Conservation (phyloP, 78 protist species). For the Protostelium mycophagum region DNA sequence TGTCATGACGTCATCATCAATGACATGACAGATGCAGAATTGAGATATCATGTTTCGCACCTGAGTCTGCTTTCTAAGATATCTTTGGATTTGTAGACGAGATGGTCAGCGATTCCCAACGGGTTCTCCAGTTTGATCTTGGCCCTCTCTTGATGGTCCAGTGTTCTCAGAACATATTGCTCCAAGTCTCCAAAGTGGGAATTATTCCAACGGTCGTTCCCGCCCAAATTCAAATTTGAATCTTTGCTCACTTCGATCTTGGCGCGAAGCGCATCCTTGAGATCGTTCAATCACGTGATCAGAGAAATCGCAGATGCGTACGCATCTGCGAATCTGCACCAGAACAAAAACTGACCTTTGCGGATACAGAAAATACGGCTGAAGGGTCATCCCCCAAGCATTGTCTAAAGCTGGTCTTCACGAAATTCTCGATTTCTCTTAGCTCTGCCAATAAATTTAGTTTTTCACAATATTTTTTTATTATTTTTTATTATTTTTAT, state of each 20-base stretch:
- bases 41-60: not conserved
- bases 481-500: too few relatives aligned
- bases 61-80: conserved; percentile 8
- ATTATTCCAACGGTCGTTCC: conserved; percentile 12
- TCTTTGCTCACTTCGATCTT: conserved; percentile 7
- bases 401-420: conserved; percentile 28
- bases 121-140: conserved; percentile 58
- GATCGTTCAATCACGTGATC: too few relatives aligned
- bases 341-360: too few relatives aligned
- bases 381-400: conserved; percentile 34
- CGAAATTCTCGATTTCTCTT: conserved; percentile 34
- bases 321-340: too few relatives aligned
- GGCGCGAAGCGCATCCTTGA: conserved; percentile 53
- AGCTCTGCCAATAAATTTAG: conserved; percentile 24
- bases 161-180: conserved; percentile 33
- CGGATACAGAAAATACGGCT: conserved; percentile 36
- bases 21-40: not conserved
- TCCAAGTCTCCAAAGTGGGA: conserved; percentile 47
- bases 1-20: too few relatives aligned
- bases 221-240: not conserved
- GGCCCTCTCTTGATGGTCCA: conserved; percentile 39
- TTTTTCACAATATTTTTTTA: too few relatives aligned
- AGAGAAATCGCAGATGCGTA: too few relatives aligned
- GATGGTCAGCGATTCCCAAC: conserved; percentile 55
- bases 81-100: conserved; percentile 3